Base-by-base conservation (phyloP, 331 rosid species). In the Rhamnella rubrinervis region DNA sequence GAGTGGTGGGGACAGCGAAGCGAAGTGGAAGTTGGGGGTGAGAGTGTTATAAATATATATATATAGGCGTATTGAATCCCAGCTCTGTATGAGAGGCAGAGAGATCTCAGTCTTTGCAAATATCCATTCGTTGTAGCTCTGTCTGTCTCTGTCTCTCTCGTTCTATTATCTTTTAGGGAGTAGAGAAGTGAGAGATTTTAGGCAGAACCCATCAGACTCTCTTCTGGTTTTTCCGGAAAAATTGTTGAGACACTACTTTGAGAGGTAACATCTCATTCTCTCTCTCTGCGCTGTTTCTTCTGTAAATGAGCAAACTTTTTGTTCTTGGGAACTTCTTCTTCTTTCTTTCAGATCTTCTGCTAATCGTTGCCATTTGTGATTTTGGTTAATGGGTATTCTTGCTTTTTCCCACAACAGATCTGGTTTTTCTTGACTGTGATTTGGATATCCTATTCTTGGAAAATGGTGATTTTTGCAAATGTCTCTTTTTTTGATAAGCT, bases 1-100 rank as follows among this genome's bases (percentile, higher is more conserved):
- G 35, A 56, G 65, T 23, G 11, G 41, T 25, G 66, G 66, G 64
- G 82, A 80, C 78, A 59, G 75, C 83, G 66, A 75, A 39, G 80
- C 81, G 66, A 25, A 51, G 67, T 73, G 72, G 71, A 47, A 46
- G 41, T 59, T 64, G 72, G 4, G 26, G 50, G 44, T 23, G 40
- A 26, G 19, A 18, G 5, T 21, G 44, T 49, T 65, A 50, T 82
- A 10, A 23, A 61, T 70, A 38, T 87, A 73, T 85, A 81, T 63
- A 52, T 38, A 35, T 67, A 21, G 25, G 68, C 68, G 71, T 64
- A 52, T 15, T 19, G 25, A 21, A 53, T 68, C 20, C 31, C 13
- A 78, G 55, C 23, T 46, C 56, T 62, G 23, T 19, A 58, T 50
- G 18, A 17, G 39, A 9, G 73, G 35, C 66, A 14, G 70, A 59